These are phyloP conservation scores for Viola odorata DNA, from an alignment of 345 rosid genomes.

Conservation along the genomic window DNA sequence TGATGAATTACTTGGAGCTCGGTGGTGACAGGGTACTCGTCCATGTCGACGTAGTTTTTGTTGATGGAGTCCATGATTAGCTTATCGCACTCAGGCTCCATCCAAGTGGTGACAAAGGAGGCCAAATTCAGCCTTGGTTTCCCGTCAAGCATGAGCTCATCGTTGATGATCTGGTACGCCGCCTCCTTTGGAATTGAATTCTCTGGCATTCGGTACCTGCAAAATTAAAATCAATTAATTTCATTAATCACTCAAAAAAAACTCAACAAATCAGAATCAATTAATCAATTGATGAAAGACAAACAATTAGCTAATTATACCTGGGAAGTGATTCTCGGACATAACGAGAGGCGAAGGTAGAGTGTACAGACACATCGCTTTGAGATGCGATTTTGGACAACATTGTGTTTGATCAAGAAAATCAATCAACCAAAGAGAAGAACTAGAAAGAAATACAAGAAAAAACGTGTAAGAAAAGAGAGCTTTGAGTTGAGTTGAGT, in stretches of 20 bases:
- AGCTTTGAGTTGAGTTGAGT: not conserved
- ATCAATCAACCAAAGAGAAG: not conserved
- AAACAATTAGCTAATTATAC: constrained; percentile 9
- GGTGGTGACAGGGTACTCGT: constrained; percentile 93
- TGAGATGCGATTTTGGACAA: constrained; percentile 56
- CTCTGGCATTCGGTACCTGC: constrained; percentile 74
- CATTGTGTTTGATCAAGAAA: constrained; percentile 22
- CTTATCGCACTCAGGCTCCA: constrained; percentile 94
- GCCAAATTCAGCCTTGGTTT: constrained; percentile 89
- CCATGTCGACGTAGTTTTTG: constrained; percentile 97
- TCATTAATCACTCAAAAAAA: not conserved
- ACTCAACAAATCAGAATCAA: no score
- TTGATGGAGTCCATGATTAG: constrained; percentile 83
- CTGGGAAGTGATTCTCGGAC: constrained; percentile 72
- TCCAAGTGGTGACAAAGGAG: constrained; percentile 91
- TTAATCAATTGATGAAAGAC: not conserved
- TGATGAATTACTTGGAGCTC: constrained; percentile 56
- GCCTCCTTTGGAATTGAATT: constrained; percentile 92
- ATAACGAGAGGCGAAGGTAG: constrained; percentile 84
- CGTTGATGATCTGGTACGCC: constrained; percentile 84
- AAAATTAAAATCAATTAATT: not conserved
- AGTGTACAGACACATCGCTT: constrained; percentile 69
- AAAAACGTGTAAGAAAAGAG: not conserved
- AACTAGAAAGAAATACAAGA: not conserved
- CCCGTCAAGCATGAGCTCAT: constrained; percentile 83